Conservation (phyloP, 768 basidiomycete genomes). For the Agaricus subrufescens region DNA sequence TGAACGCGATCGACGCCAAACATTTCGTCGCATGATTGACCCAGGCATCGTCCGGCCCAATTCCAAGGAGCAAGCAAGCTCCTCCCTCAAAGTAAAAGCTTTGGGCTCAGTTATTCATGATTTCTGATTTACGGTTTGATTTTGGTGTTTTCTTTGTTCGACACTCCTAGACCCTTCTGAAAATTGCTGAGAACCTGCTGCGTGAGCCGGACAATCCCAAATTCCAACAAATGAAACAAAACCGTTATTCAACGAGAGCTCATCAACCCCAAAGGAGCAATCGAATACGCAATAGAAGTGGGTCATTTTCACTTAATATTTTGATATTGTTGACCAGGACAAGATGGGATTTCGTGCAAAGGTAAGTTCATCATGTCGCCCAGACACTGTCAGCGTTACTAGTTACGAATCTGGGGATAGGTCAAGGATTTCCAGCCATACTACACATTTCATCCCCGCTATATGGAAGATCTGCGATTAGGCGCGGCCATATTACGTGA, state of each 20-base stretch:
- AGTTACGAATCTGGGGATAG: conserved; percentile 27
- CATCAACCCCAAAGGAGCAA: conserved; percentile 66
- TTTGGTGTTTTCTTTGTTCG: conserved; percentile 11
- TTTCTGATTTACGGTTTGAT: conserved; percentile 11
- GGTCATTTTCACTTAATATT: conserved; percentile 24
- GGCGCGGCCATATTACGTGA: conserved; percentile 68
- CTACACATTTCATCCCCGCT: conserved; percentile 56
- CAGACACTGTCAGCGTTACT: not conserved
- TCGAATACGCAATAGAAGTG: conserved; percentile 80
- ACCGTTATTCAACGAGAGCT: conserved; percentile 57
- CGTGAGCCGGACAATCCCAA: conserved; percentile 69
- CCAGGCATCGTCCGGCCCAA: conserved; percentile 76
- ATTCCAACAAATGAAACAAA: conserved; percentile 72
- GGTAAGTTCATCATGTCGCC: conserved; percentile 27
- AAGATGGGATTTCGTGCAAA: conserved; percentile 75
- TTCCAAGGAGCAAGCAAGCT: conserved; percentile 50
- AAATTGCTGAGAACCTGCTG: conserved; percentile 68
- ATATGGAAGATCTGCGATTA: conserved; percentile 50
- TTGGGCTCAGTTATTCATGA: conserved; percentile 12
- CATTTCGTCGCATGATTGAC: conserved; percentile 72
- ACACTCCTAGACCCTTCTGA: conserved; percentile 52
- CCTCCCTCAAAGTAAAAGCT: conserved; percentile 57
- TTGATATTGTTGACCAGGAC: conserved; percentile 10
- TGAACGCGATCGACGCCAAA: conserved; percentile 65
- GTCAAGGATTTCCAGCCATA: conserved; percentile 70